Percentiles rank a stretch among this genome's conserved stretches.
These are phyloP conservation scores for Xylaria sp. DNA, from an alignment of 2,329 filamentous ascomycete species.

Conservation along the genomic window DNA sequence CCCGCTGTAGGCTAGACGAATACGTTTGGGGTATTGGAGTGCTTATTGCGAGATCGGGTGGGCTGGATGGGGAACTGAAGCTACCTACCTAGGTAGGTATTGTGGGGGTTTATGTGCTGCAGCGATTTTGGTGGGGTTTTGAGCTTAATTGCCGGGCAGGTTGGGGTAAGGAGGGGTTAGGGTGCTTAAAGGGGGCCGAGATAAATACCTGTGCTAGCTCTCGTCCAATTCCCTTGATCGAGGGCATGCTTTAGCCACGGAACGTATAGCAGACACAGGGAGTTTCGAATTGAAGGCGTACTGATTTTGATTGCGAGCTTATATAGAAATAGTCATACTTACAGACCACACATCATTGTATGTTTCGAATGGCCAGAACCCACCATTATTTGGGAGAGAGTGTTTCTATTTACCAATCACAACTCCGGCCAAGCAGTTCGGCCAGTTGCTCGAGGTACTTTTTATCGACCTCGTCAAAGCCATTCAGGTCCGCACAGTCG, in stretches of 20 bases:
- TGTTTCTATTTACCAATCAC: conserved; percentile 67
- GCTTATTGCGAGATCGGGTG: conserved; percentile 46
- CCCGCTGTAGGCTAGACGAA: conserved; percentile 5
- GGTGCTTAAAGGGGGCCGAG: background rate
- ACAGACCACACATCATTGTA: background rate
- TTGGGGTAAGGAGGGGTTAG: conserved; percentile 19
- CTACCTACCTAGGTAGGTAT: too few relatives aligned
- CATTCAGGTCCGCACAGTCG: conserved; percentile 74
- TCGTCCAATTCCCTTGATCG: too few relatives aligned
- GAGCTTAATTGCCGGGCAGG: conserved; percentile 4
- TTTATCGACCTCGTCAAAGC: conserved; percentile 77
- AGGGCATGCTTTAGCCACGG: too few relatives aligned
- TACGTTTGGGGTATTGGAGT: conserved; percentile 1
- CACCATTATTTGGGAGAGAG: background rate
- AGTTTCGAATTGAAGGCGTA: background rate
- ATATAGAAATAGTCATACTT: background rate
- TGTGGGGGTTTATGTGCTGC: conserved; percentile 15
- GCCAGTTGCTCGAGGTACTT: conserved; percentile 74
- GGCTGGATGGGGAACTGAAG: conserved; percentile 17
- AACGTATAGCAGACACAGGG: background rate
- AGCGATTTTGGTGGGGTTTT: conserved; percentile 13
- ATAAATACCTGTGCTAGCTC: too few relatives aligned
- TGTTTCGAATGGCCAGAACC: background rate
- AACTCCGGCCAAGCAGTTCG: conserved; percentile 66
- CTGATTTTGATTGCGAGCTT: background rate